Evolutionary conservation across 345 rosid species (phyloP).

Genomic region (Linum tenue): DNA sequence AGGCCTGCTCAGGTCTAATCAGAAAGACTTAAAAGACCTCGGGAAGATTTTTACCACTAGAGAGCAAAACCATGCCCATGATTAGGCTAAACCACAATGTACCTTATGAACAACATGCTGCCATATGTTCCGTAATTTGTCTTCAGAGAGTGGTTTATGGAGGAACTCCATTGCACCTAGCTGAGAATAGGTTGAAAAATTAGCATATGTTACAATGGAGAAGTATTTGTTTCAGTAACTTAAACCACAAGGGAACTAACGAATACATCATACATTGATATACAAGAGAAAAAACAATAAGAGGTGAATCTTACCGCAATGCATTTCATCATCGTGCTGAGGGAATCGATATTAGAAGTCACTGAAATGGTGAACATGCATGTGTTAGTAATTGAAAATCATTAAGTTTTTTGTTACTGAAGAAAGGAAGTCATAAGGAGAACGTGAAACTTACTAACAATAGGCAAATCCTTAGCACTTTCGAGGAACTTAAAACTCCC

Average conservation of each 20-base stretch:
- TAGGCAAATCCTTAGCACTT: slow-evolving; percentile 70
- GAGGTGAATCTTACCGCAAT: slow-evolving; percentile 53
- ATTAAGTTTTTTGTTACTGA: background rate
- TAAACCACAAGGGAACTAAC: background rate
- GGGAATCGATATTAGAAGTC: slow-evolving; percentile 69
- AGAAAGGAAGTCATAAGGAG: background rate
- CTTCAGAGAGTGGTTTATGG: slow-evolving; percentile 66
- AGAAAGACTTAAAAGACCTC: slow-evolving; percentile 2
- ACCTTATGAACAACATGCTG: slow-evolving; percentile 98
- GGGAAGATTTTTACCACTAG: slow-evolving; percentile 8
- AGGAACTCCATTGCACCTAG: slow-evolving; percentile 98
- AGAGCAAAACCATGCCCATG: background rate
- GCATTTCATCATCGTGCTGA: slow-evolving; percentile 85
- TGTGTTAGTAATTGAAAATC: slow-evolving; percentile 17
- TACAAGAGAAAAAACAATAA: background rate
- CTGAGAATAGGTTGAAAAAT: slow-evolving; percentile 43
- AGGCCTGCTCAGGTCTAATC: slow-evolving; percentile 49
- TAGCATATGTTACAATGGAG: background rate
- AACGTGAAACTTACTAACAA: slow-evolving; percentile 49
- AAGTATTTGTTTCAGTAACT: background rate
- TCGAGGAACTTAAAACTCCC: slow-evolving; percentile 72
- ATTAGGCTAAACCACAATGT: background rate
- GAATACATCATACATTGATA: too few relatives aligned
- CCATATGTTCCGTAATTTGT: slow-evolving; percentile 85
- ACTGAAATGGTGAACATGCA: slow-evolving; percentile 38